phyloP scores from a whole-genome alignment of 805 yeast genomes.

The Candida pseudofarinosa region DNA sequence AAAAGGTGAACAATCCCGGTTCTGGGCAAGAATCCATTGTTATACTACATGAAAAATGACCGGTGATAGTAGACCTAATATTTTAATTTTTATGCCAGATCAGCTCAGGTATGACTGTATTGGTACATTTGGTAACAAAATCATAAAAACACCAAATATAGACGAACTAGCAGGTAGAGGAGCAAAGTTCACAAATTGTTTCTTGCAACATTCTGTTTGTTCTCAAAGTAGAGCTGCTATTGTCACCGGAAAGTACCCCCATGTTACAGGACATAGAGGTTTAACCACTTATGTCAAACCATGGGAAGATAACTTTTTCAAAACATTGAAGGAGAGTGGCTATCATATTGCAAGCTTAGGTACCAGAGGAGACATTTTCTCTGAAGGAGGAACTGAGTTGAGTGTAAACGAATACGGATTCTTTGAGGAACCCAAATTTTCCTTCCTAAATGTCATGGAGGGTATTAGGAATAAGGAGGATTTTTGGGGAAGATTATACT shows the following conservation, averaged over 20 bases:
- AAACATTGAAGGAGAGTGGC: conserved; percentile 10
- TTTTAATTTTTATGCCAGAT: conserved; percentile 13
- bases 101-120: conserved; percentile 12
- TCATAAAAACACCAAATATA: conserved; percentile 11
- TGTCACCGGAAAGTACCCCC: conserved; percentile 11
- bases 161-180: conserved; percentile 9
- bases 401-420: conserved; percentile 13
- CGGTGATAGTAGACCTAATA: conserved; percentile 6
- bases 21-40: too few species aligned
- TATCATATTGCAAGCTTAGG: conserved; percentile 11
- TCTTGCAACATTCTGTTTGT: conserved; percentile 11
- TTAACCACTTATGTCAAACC: conserved; percentile 8
- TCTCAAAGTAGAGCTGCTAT: conserved; percentile 12
- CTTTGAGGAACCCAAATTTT: conserved; percentile 5
- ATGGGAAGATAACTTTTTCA: conserved; percentile 11
- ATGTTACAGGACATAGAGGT: conserved; percentile 11
- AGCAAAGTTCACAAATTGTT: conserved; percentile 11
- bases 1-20: too few species aligned
- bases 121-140: conserved; percentile 10
- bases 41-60: background rate
- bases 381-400: conserved; percentile 8
- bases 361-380: conserved; percentile 9
- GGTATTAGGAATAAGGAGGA: background rate
- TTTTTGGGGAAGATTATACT: conserved; percentile 11
- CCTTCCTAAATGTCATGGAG: background rate